Base-by-base conservation (phyloP, 257 asterid genomes). In the Sherardia arvensis region DNA sequence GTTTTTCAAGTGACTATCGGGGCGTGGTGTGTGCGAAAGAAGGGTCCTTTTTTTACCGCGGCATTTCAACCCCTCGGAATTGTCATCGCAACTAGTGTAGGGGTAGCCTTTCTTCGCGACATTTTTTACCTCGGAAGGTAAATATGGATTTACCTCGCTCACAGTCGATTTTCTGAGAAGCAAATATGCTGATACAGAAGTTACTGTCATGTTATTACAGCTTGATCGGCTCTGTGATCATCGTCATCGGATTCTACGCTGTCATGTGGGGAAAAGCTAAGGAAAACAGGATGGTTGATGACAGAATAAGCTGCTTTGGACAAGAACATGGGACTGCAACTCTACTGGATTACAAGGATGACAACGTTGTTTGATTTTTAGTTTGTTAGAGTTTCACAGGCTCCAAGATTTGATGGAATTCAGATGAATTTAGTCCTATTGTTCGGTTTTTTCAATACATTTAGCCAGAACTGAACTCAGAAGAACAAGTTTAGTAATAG, bases 111-210 rank as follows among this genome's bases (percentile, higher is more conserved):
- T 70, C 69, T 83, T 71, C 88, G 85, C 55, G 95, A 87, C 49
- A 40, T 75, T 30, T 66, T 85, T 72, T 74, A 81, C 68, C 80
- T 87, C n/a, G 93, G 93, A 79, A 85, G 93, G 90, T 84, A 77
- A 11, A 34, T 15, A 26, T 45, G 15, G 8, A 36, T 34, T 7
- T 5, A n/a, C n/a, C n/a, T n/a, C n/a, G n/a, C n/a, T 38, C 12
- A 18, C 47, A 38, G 47, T 40, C 5, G 4, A 40, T 12, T 40
- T 40, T 40, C 48, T 40, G 48, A 40, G 6, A 30, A 2, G 34
- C 34, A 6, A 20, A 22, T 21, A 61, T 25, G 36, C 43, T 21
- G 8, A 12, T 32, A 30, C 21, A 38, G 18, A 17, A 48, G 6
- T 23, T 40, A 25, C 14, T 45, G 53, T n/a, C 34, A 32, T 51